phyloP scores from a whole-genome alignment of 352 stramenopile genomes.

The Pythium utonaiense region DNA sequence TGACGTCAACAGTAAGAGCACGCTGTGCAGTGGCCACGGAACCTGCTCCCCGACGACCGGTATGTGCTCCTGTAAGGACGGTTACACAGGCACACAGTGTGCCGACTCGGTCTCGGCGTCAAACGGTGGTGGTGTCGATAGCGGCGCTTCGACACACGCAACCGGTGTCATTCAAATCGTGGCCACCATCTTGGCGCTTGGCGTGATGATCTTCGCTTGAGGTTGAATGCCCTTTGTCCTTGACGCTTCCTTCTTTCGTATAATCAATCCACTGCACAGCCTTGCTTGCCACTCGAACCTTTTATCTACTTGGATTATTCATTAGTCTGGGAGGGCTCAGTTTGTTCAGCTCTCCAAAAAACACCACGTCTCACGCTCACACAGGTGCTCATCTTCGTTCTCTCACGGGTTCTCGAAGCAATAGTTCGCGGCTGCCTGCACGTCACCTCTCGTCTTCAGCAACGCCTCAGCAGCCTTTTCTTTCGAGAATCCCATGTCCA shows the following conservation, averaged over 20 bases:
- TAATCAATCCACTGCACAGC: background rate
- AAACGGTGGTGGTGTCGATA: background rate
- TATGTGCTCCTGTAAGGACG: slow-evolving; percentile 47
- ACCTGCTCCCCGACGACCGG: slow-evolving; percentile 40
- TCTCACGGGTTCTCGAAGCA: slow-evolving; percentile 46
- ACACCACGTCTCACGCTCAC: background rate
- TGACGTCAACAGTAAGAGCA: slow-evolving; percentile 28
- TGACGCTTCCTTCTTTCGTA: background rate
- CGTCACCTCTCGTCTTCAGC: slow-evolving; percentile 45
- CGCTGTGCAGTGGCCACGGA: slow-evolving; percentile 50
- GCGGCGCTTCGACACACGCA: background rate
- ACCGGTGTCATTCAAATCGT: slow-evolving; percentile 13
- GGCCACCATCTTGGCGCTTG: slow-evolving; percentile 9
- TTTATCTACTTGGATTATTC: slow-evolving; percentile 1
- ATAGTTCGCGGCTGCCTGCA: slow-evolving; percentile 61
- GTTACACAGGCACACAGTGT: slow-evolving; percentile 71
- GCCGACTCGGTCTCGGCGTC: slow-evolving; percentile 3
- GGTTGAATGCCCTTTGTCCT: slow-evolving; percentile 4
- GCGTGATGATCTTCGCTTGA: slow-evolving; percentile 36
- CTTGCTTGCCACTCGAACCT: background rate
- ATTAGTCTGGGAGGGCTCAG: background rate
- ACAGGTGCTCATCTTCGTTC: background rate
- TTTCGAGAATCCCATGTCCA: slow-evolving; percentile 70
- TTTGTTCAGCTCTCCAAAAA: slow-evolving; percentile 1
- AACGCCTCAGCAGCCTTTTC: slow-evolving; percentile 52